Base-by-base conservation (phyloP, 257 asterid genomes). In the Solanum okadae region DNA sequence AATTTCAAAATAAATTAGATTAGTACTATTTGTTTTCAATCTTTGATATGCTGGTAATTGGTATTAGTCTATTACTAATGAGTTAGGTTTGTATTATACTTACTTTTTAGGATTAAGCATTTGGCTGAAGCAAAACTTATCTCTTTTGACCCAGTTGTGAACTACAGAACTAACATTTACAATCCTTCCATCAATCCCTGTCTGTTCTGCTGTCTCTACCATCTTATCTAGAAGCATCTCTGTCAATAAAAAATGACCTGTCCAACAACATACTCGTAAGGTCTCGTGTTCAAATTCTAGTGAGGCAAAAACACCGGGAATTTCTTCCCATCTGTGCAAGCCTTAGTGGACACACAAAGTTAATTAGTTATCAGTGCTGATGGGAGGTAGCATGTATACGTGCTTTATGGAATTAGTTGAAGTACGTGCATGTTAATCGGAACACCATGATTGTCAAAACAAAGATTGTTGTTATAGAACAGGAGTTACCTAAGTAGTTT, bases 171-270 rank as follows among this genome's bases (percentile, higher is more conserved):
- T 92, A 87, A 97, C 97, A 87, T 96, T 97, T 88, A 97, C 96
- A 81, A 96, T 96, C 91, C 98, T 94, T 87, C 99, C 99, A 86
- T 96, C 91, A 34, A 94, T 92, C 52, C 96, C 89, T 27, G 89
- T 87, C 88, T 93, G 91, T 89, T 90, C 87, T 33, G 98, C 98
- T 59, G 98, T 97, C 90, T 96, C 96, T 89, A 90, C 92, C 97
- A 97, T 96, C 90, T 91, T 97, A 72, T 89, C 98, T 63, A 97
- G n/a, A 79, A 97, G 91, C 97, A 95, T 91, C 72, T 96, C 96
- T 87, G 99, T 96, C 89, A 95, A 71, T 42, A 94, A 86, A 90
- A 95, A 97, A 92, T 96, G 99, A 84, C 99, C 99, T 95, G 92
- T 88, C 90, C 70, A 87, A 84, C 73, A 14, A 33, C 46, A 22